Evolutionary conservation across 805 yeast species (phyloP).

Genomic region (Saccharomycopsis fodiens): DNA sequence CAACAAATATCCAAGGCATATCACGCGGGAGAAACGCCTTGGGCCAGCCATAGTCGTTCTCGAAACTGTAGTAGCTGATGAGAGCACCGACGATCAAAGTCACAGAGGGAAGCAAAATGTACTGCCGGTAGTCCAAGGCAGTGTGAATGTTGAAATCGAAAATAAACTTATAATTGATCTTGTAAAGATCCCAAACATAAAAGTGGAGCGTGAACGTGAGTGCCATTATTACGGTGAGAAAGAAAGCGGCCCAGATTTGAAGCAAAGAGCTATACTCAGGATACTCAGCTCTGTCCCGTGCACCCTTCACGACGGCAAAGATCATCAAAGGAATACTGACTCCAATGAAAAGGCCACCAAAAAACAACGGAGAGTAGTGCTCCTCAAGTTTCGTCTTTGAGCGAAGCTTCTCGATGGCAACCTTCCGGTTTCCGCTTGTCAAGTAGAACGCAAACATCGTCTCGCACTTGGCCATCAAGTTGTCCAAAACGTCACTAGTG

Average conservation of each 20-base stretch:
- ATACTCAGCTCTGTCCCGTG: conserved; percentile 29
- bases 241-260: conserved; percentile 92
- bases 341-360: conserved; percentile 66
- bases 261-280: conserved; percentile 56
- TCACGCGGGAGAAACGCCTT: conserved; percentile 46
- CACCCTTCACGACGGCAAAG: conserved; percentile 48
- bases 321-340: conserved; percentile 59
- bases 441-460: conserved; percentile 57
- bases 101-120: conserved; percentile 54
- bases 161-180: conserved; percentile 85
- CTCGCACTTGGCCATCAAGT: conserved; percentile 54
- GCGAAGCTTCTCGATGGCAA: conserved; percentile 61
- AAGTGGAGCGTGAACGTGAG: conserved; percentile 63
- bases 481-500: conserved; percentile 60
- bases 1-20: conserved; percentile 76
- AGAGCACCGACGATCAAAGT: conserved; percentile 50
- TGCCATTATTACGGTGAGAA: conserved; percentile 52
- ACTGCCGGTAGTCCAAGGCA: conserved; percentile 59
- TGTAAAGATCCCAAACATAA: conserved; percentile 60
- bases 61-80: conserved; percentile 70
- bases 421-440: conserved; percentile 62
- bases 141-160: conserved; percentile 76
- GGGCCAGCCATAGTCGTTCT: conserved; percentile 30
- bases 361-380: conserved; percentile 38
- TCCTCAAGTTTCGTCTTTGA: conserved; percentile 33